Evolutionary conservation across 768 basidiomycete genomes (phyloP), one percentile per base, ranked within the genome.

Genomic region (Podaxis sp.): DNA sequence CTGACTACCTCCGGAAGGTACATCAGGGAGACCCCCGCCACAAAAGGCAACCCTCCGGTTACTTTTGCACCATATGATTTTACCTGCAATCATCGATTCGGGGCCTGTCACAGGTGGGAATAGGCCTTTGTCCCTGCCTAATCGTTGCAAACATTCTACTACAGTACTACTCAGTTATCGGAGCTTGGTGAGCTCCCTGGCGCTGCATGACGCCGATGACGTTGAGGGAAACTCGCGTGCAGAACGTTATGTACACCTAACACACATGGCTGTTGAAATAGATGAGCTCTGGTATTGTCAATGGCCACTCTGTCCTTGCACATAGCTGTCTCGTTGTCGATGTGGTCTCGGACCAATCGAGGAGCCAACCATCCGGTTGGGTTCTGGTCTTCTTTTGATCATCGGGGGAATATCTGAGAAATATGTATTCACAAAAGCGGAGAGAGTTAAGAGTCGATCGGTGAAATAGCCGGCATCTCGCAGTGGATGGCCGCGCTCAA

Each of bases 31-130:
- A 51, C 59, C 51, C 59, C 59, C 27, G 29, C 63, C 67, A 65
- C 59, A 68, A 64, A 66, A 66, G 66, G 59, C 59, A 70, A 60
- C 57, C 60, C 63, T 63, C 69, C 69, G 71, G 70, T 68, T 70
- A 68, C 68, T 66, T 67, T 68, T 51, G 54, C 56, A 57, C 62
- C 67, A 66, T 67, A 66, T 71, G 68, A 66, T 66, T 62, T 64
- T 63, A 59, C 25, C 55, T 60, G 53, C 60, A 63, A 64, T 57
- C 63, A 56, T 66, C 57, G 64, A 27, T 62, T 41, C 50, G 52
- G 27, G 27, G 36, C 49, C 15, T 68, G 66, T 69, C 65, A 67
- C 65, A 67, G 38, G 54, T 55, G 59, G 55, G 43, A 65, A 61
- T 19, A 6, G 15, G 9, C 54, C 17, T 24, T 40, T n/a, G 19